Evolutionary conservation across 2,329 filamentous ascomycete genomes (phyloP), one percentile per base, ranked within the genome.

Genomic region (Cladophialophora immunda): DNA sequence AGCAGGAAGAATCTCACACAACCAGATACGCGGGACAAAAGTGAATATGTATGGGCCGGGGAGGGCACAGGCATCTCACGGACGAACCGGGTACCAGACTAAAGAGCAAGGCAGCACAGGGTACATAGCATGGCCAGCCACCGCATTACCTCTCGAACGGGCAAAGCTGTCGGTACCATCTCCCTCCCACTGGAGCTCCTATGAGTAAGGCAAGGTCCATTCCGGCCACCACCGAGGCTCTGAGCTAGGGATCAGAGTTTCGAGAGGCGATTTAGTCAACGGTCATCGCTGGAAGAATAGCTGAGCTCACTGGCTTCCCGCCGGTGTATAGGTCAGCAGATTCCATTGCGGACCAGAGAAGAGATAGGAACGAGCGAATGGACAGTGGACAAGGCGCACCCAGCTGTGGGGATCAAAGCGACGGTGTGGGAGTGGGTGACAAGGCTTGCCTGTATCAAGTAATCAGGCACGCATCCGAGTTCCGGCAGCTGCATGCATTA

Each of bases 381-480:
- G 47, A 56, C 41, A 30, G 22, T 36, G n/a, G 50, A 29, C 19
- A 25, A 25, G 45, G 22, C 9, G 19, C 19, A 50, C 5, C 3
- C 3, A 27, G 22, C 41, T 2, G 45, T 15, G 4, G 30, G 30
- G 50, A 19, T 5, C 19, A n/a, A n/a, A n/a, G n/a, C n/a, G n/a
- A n/a, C n/a, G n/a, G 30, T 36, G 11, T 36, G 47, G 47, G 22
- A 27, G 3, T 34, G 41, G 9, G 38, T 32, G 29, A 3, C 22
- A 34, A 41, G 41, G 17, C 41, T 65, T 60, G 50, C 29, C 57
- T 38, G 27, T 6, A 65, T 60, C 45, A 36, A 29, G 62, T 55
- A 65, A 55, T 55, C 62, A 65, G 62, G 62, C 62, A 60, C 62
- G 45, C 55, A 54, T 61, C 45, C 45, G 45, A 25, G 22, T 50